These are phyloP conservation scores for Punica granatum DNA, from an alignment of 345 rosid species.

Conservation along the genomic window DNA sequence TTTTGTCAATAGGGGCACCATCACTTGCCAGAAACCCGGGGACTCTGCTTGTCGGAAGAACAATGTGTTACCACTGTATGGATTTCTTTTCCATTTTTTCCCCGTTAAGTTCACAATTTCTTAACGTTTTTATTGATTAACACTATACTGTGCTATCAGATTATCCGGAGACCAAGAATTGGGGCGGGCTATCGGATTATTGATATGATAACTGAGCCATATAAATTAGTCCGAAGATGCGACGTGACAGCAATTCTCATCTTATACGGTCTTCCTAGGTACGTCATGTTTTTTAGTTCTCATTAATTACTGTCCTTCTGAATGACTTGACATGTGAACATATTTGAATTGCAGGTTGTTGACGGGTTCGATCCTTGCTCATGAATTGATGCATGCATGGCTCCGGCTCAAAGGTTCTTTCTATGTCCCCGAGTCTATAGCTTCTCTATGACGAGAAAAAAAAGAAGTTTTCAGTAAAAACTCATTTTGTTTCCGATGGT, in stretches of 20 bases:
- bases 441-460: neutral
- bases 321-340: neutral
- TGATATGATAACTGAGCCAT: conserved; percentile 79
- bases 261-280: conserved; percentile 89
- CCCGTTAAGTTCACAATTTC: neutral
- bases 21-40: conserved; percentile 96
- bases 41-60: conserved; percentile 95
- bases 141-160: conserved; percentile 26
- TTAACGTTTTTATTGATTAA: neutral
- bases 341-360: conserved; percentile 46
- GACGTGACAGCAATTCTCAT: conserved; percentile 99
- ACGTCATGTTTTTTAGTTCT: neutral
- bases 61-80: conserved; percentile 81
- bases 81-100: neutral
- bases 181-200: conserved; percentile 54
- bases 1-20: conserved; percentile 60
- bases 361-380: conserved; percentile 96
- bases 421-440: neutral
- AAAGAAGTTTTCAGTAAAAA: neutral
- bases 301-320: neutral
- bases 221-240: conserved; percentile 64
- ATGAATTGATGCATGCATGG: conserved; percentile 99
- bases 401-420: conserved; percentile 82
- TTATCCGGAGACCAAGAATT: conserved; percentile 65
- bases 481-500: neutral